Evolutionary conservation across 1,284 basidiomycete species (phyloP).

Genomic region (Ceratobasidium sp.): DNA sequence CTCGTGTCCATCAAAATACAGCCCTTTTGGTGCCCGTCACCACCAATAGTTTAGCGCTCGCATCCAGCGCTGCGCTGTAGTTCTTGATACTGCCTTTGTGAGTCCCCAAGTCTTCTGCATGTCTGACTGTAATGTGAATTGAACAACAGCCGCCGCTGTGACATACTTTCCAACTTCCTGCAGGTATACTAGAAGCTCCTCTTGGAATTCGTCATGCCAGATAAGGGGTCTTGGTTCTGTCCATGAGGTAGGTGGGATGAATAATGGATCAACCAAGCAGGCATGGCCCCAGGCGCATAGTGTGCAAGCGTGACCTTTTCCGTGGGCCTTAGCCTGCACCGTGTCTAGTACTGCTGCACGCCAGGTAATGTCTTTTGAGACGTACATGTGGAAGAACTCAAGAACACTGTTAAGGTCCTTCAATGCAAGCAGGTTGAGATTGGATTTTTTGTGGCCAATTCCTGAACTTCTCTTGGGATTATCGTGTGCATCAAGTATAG

Average conservation of each 20-base stretch:
- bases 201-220: background rate
- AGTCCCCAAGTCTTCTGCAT: slow-evolving; percentile 4
- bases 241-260: background rate
- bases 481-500: background rate
- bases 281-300: slow-evolving; percentile 16
- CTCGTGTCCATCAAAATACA: slow-evolving; percentile 43
- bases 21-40: slow-evolving; percentile 29
- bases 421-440: background rate
- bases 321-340: background rate
- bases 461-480: background rate
- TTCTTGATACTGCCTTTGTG: slow-evolving; percentile 19
- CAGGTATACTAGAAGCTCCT: background rate
- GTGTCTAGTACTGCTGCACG: background rate
- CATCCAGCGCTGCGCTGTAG: slow-evolving; percentile 33
- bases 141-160: slow-evolving; percentile 22
- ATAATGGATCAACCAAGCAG: background rate
- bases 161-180: slow-evolving; percentile 11
- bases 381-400: slow-evolving; percentile 3
- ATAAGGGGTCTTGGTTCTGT: background rate
- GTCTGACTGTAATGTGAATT: slow-evolving; percentile 18
- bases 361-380: slow-evolving; percentile 2
- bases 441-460: background rate
- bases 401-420: slow-evolving; percentile 14
- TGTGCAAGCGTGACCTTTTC: background rate
- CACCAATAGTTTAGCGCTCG: slow-evolving; percentile 22